These are phyloP conservation scores for Oropetium thomaeum DNA, from an alignment of 176 grass and related monocot species.

Conservation along the genomic window DNA sequence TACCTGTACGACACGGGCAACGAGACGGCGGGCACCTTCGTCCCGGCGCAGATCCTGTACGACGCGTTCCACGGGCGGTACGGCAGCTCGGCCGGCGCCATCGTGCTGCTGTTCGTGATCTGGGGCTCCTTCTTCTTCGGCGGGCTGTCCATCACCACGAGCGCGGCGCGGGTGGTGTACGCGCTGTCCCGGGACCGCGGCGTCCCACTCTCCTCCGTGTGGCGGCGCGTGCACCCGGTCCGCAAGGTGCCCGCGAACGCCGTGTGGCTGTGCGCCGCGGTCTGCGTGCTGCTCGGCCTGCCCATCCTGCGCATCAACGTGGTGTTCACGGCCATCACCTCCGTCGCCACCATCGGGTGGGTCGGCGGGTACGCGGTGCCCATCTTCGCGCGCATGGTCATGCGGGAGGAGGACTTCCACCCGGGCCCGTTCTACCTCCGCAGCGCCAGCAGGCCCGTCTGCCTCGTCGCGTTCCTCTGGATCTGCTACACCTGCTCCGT, in stretches of 20 bases:
- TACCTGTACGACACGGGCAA: conserved; percentile 66
- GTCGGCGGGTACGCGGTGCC: conserved; percentile 93
- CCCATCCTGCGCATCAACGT: conserved; percentile 88
- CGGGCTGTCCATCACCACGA: conserved; percentile 96
- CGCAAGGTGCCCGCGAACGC: conserved; percentile 87
- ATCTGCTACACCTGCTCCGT: conserved; percentile 98
- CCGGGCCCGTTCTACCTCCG: conserved; percentile 85
- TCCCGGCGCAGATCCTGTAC: conserved; percentile 86
- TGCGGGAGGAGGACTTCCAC: conserved; percentile 69
- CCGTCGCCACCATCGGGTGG: conserved; percentile 88
- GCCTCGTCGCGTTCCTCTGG: conserved; percentile 92
- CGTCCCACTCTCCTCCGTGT: conserved; percentile 68
- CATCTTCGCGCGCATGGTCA: conserved; percentile 93
- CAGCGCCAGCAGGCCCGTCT: conserved; percentile 61
- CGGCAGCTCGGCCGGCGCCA: conserved; percentile 59
- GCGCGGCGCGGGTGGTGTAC: conserved; percentile 95
- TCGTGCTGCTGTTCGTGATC: conserved; percentile 79
- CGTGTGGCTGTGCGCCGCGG: conserved; percentile 79
- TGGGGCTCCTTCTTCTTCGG: conserved; percentile 99
- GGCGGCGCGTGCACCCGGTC: conserved; percentile 79
- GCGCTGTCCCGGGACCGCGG: conserved; percentile 85
- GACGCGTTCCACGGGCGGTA: conserved; percentile 94
- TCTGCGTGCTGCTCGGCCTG: conserved; percentile 82
- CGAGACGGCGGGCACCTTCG: conserved; percentile 84
- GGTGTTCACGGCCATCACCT: conserved; percentile 96